Conservation (phyloP, 805 yeast genomes). For the Suhomyces pyralidae region DNA sequence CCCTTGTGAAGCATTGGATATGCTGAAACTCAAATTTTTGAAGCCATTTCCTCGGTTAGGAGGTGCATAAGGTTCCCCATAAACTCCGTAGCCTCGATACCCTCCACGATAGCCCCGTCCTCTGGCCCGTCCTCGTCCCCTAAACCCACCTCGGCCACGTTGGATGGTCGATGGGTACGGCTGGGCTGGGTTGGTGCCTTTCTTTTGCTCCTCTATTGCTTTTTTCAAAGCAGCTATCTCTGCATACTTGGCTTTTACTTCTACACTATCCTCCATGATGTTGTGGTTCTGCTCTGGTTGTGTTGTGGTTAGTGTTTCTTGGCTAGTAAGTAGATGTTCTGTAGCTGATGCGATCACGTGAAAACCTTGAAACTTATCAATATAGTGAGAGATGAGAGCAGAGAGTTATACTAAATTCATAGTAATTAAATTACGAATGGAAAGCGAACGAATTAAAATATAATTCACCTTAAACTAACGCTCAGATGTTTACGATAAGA, state of each 20-base stretch:
- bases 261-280: conserved; percentile 15
- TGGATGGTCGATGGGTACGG: neutral
- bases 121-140: conserved; percentile 13
- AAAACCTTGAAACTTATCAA: neutral
- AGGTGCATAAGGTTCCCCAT: neutral
- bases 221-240: conserved; percentile 28
- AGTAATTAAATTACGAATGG: no score
- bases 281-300: no score
- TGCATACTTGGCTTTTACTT: conserved; percentile 23
- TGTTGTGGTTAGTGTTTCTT: neutral
- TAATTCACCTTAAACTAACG: no score
- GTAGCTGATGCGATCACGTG: neutral
- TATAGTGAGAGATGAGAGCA: no score
- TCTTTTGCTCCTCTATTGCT: conserved; percentile 22
- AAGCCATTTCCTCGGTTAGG: conserved; percentile 6
- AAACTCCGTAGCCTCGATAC: neutral
- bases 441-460: no score
- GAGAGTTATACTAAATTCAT: no score
- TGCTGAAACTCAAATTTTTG: conserved; percentile 27
- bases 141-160: conserved; percentile 5
- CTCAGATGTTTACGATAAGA: no score
- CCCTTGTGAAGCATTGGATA: conserved; percentile 9
- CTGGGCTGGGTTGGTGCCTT: neutral
- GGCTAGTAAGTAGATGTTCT: neutral
- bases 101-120: conserved; percentile 1